Evolutionary conservation across 805 yeast genomes (phyloP).

Genomic region (Tetrapisispora pingtungensis): DNA sequence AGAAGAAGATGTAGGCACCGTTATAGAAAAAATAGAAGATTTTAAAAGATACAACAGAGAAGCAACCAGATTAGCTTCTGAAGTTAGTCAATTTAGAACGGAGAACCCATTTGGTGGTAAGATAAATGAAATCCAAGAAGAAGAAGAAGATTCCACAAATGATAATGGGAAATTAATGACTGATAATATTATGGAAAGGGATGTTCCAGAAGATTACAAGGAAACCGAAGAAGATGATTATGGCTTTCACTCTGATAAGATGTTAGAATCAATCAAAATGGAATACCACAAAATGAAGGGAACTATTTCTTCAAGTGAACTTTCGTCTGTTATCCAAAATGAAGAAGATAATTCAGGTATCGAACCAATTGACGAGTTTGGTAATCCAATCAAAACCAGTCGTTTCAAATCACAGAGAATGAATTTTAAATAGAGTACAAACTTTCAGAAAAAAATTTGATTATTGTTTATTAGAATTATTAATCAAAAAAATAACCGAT

Average conservation of each 20-base stretch:
- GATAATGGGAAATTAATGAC: constrained; percentile 20
- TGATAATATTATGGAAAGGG: constrained; percentile 27
- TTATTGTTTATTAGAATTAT: no score
- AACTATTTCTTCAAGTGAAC: constrained; percentile 19
- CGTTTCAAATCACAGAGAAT: constrained; percentile 38
- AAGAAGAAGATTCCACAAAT: constrained; percentile 6
- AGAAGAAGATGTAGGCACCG: constrained; percentile 42
- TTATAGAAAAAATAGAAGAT: constrained; percentile 44
- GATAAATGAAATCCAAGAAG: neutral
- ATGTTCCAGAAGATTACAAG: constrained; percentile 18
- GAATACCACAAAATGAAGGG: constrained; percentile 50
- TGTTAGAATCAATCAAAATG: constrained; percentile 39
- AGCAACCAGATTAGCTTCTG: constrained; percentile 30
- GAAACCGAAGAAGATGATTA: constrained; percentile 7
- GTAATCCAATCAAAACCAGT: constrained; percentile 50
- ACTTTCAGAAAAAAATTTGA: no score
- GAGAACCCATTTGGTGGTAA: constrained; percentile 10
- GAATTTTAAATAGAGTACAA: neutral
- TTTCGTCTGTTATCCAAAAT: constrained; percentile 23
- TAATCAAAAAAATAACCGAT: constrained; percentile 10
- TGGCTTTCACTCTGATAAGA: constrained; percentile 21
- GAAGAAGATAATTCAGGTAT: constrained; percentile 43
- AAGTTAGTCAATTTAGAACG: constrained; percentile 17
- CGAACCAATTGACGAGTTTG: constrained; percentile 60
- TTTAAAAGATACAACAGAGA: constrained; percentile 42